Percentiles rank a stretch among this genome's conserved stretches.
Evolutionary conservation across 2,329 filamentous ascomycete genomes (phyloP).

Genomic region (Paramyrothecium sp.): DNA sequence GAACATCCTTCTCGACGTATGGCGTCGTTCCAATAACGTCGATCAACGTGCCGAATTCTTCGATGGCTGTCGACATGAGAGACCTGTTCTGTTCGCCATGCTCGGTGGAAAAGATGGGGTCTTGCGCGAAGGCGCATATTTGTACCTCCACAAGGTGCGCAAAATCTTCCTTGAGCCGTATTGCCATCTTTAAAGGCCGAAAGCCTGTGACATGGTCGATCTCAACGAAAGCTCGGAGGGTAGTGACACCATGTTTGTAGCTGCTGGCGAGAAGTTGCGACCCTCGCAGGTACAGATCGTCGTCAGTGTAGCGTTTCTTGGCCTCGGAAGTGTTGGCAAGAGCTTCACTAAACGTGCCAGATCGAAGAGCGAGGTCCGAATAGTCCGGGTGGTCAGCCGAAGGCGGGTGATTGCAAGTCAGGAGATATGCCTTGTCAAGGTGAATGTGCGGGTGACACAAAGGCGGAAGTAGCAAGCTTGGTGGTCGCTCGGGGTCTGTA

Average conservation of each 20-base stretch:
- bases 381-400: neutral
- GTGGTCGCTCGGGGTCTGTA: neutral
- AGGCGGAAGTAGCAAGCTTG: neutral
- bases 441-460: neutral
- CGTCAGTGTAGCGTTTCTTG: neutral
- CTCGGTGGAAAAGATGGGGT: neutral
- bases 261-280: neutral
- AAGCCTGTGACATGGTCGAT: neutral
- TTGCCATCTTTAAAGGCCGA: neutral
- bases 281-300: slow-evolving; percentile 1
- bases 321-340: neutral
- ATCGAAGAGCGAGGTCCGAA: neutral
- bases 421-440: slow-evolving; percentile 1
- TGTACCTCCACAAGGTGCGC: neutral
- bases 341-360: neutral
- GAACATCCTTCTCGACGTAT: neutral
- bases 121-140: neutral
- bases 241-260: neutral
- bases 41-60: neutral
- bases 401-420: neutral
- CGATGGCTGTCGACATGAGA: neutral
- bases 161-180: neutral
- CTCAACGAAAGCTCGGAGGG: neutral
- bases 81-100: neutral
- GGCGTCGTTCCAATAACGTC: neutral